Base-by-base conservation (phyloP, 1,284 basidiomycete species). In the Moesziomyces antarcticus region DNA sequence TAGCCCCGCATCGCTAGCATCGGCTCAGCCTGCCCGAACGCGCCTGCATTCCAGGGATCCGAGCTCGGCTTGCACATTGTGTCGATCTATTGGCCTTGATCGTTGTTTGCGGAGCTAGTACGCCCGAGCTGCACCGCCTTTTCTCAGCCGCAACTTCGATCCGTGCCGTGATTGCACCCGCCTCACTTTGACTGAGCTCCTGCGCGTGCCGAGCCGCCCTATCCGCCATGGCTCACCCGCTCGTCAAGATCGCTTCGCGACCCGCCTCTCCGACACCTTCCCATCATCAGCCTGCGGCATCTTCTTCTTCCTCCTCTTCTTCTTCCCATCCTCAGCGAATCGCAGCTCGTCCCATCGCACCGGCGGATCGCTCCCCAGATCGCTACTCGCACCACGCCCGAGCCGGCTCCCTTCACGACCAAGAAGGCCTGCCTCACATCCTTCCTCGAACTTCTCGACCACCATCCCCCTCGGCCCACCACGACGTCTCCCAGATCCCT, bases 201-300 rank as follows among this genome's bases (percentile, higher is more conserved):
- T 41, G 35, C 52, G 52, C 37, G 27, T 43, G 45, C 50, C 30
- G 40, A 37, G 13, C n/a, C 7, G 18, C 18, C n/a, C 22, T 9
- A 22, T 37, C 7, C 11, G 27, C 53, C 18, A 69, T 69, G 66
- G 66, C 56, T n/a, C 56, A 63, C 2, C 59, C 66, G 43, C 60
- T 56, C 27, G 66, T 69, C 66, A 62, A 69, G 66, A 69, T 69
- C 30, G 66, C 60, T 21, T 69, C 66, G 43, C 55, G 66, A 10
- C 66, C 66, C 22, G 14, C 66, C 41, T 69, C 66, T 13, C 66
- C 66, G 21, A 63, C 57, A 37, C 51, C 63, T 44, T 66, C 65
- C 21, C 48, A 50, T 40, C 55, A 50, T 27, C 55, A 57, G 35
- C 57, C 56, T 18, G 53, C 50, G 24, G 43, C 53, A 22, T 16